A percentile compares a stretch with the other conserved stretches of the same genome.
phyloP scores from a whole-genome alignment of 305 asterid genomes.

The Striga hermonthica region DNA sequence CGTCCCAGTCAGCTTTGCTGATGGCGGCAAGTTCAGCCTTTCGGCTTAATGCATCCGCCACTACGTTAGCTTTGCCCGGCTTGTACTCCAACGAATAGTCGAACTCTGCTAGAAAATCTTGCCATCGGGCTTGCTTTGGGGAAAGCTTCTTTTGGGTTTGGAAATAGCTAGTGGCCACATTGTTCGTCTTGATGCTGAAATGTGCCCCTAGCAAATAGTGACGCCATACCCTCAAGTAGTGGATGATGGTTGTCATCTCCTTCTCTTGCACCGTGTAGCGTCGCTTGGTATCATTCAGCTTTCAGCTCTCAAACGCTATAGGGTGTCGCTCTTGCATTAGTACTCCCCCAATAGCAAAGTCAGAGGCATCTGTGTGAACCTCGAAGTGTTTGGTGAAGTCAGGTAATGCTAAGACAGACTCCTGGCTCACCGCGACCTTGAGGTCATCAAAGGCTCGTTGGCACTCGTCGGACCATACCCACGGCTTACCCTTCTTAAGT shows the following conservation, averaged over 20 bases:
- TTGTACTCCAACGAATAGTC: not conserved
- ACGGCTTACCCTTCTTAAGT: not conserved
- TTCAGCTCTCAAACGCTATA: not conserved
- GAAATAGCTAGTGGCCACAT: too few species aligned
- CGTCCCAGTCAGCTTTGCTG: not conserved
- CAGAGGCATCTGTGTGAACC: not conserved
- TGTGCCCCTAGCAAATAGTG: too few species aligned
- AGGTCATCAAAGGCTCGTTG: not conserved
- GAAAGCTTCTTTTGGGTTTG: too few species aligned
- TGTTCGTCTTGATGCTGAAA: too few species aligned
- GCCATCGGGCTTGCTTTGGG: not conserved
- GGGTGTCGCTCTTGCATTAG: not conserved
- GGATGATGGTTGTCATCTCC: too few species aligned
- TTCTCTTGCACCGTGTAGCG: too few species aligned
- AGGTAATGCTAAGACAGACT: not conserved
- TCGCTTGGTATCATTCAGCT: too few species aligned
- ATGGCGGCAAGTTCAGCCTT: not conserved
- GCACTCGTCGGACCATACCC: not conserved
- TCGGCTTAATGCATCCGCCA: not conserved
- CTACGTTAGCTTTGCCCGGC: not conserved
- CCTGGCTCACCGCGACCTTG: not conserved
- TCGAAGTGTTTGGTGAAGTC: not conserved
- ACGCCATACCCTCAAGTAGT: too few species aligned
- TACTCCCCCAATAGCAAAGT: not conserved
- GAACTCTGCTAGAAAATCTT: not conserved